These are phyloP conservation scores for Blastocladiella britannica DNA, from an alignment of 192 early-diverging fungal species.

Conservation along the genomic window DNA sequence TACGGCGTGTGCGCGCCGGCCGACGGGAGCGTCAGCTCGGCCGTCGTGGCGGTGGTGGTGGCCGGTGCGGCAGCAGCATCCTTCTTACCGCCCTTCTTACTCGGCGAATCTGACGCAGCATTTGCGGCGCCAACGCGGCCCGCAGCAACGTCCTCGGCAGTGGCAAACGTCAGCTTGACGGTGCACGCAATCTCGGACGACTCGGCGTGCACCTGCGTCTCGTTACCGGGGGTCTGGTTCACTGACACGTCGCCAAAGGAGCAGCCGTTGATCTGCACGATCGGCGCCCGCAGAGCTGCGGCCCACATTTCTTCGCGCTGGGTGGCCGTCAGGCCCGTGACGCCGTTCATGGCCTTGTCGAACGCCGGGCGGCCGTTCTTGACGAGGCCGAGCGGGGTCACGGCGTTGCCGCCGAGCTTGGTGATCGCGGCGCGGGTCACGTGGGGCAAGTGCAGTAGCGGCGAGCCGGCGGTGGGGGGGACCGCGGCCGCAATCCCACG, in stretches of 20 bases:
- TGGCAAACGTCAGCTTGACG: background rate
- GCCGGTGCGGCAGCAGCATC: background rate
- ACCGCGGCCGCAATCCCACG: background rate
- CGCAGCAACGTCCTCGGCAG: background rate
- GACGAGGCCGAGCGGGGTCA: background rate
- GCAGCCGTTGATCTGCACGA: background rate
- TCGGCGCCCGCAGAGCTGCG: background rate
- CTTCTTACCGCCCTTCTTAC: too few species aligned
- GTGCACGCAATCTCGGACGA: background rate
- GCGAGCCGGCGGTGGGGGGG: background rate
- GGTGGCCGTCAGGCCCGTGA: background rate
- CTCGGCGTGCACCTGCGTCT: background rate
- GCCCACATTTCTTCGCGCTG: background rate
- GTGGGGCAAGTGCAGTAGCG: background rate
- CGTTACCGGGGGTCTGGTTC: too few species aligned
- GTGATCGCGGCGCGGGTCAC: background rate
- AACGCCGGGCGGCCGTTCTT: background rate
- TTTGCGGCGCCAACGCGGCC: background rate
- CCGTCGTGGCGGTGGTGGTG: background rate
- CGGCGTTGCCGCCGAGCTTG: background rate
- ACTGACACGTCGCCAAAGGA: background rate
- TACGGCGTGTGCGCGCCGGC: background rate
- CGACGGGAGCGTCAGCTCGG: background rate
- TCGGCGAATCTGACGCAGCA: background rate
- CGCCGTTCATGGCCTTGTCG: background rate